Base-by-base conservation (phyloP, 306 rosid genomes). In the Fragaria ananassa region DNA sequence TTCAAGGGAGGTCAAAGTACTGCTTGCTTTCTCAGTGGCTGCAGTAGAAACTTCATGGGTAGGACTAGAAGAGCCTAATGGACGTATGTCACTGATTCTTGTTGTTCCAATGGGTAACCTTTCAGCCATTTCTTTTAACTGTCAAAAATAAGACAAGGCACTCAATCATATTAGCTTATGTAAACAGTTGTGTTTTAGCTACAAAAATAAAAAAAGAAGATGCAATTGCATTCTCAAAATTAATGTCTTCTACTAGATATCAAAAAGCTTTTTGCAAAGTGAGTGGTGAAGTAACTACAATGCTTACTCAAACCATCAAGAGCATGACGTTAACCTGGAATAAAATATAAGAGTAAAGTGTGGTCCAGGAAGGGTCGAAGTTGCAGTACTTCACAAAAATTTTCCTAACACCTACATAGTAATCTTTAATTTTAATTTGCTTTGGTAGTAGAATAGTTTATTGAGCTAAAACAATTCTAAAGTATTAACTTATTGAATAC, bases 101-200 rank as follows among this genome's bases (percentile, higher is more conserved):
- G 87, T 83, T 53, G 83, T 81, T 82, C 93, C 92, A 70, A 90
- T 80, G 37, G 99, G 98, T 71, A 91, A 83, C 87, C 92, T 89
- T 85, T 89, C 97, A 79, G 97, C 97, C 96, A 96, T 81, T 68
- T 92, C 93, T 86, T 91, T 96, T 76, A 92, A 84, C 93, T 86
- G 68, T 75, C 66, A 73, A 27, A 63, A 10, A 62, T 15, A 47
- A 65, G 47, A 65, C 25, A 44, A 81, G 60, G 9, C 4, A 74
- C 34, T 42, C 6, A 57, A 42, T 42, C 57, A 39, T 46, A 73
- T 10, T 11, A 4, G 9, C 31, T 15, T 34, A 35, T 19, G 39
- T 10, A 71, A 71, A 67, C 71, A 41, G 45, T 10, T 67, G 11
- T 18, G 17, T 18, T 69, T 70, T 35, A 71, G n/a, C 63, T 34